Evolutionary conservation across 306 rosid genomes (phyloP).

Genomic region (Glycine tomentella): DNA sequence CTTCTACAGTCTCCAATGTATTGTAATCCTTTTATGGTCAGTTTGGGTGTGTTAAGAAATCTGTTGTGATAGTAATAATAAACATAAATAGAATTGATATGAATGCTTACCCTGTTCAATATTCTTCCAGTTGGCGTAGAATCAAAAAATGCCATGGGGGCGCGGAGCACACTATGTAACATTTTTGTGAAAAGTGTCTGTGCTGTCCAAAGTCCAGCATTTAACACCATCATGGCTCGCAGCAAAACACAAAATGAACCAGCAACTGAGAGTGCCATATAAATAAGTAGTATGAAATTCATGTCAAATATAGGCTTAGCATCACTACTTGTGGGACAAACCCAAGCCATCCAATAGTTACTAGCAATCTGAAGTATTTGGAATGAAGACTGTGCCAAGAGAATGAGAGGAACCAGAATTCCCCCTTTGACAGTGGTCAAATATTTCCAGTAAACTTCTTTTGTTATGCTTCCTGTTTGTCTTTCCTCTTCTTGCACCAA

Average conservation of each 20-base stretch:
- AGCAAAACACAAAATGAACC: constrained; percentile 75
- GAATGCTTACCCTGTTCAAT: constrained; percentile 78
- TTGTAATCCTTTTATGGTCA: background rate
- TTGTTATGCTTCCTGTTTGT: constrained; percentile 93
- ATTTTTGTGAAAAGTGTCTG: constrained; percentile 76
- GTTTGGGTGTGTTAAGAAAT: background rate
- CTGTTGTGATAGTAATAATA: background rate
- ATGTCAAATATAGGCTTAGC: constrained; percentile 60
- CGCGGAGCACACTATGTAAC: constrained; percentile 75
- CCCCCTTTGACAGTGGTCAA: constrained; percentile 82
- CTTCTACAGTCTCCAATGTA: too few species aligned
- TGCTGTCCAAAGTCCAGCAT: constrained; percentile 81
- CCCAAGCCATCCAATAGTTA: constrained; percentile 99
- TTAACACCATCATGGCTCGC: constrained; percentile 66
- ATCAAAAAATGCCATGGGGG: constrained; percentile 96
- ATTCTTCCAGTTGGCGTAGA: constrained; percentile 99
- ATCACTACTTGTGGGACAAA: constrained; percentile 76
- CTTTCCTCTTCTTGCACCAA: constrained; percentile 93
- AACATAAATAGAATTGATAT: constrained; percentile 7
- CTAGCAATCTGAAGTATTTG: constrained; percentile 89
- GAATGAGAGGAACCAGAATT: constrained; percentile 71
- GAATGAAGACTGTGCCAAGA: constrained; percentile 86
- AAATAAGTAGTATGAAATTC: constrained; percentile 65
- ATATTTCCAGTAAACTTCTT: constrained; percentile 82
- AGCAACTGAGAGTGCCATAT: constrained; percentile 71